phyloP scores from a whole-genome alignment of 768 basidiomycete genomes.

The Mycena vulgaris region DNA sequence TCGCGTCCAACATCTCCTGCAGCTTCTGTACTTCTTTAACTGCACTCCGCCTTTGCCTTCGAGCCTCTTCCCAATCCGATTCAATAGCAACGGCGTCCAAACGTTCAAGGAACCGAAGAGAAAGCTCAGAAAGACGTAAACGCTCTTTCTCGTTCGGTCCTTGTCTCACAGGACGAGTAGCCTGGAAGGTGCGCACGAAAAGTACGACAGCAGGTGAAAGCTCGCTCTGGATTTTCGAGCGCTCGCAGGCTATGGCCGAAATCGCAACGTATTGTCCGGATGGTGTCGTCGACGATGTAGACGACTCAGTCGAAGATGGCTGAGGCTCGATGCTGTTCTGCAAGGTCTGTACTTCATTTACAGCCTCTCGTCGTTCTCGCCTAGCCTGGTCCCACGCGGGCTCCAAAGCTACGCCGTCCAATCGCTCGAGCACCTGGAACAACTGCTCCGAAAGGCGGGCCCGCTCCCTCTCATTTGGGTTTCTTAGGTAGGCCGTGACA shows the following conservation, averaged over 20 bases:
- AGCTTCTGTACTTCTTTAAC: constrained; percentile 44
- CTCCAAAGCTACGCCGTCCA: constrained; percentile 18
- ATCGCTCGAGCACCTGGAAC: constrained; percentile 10
- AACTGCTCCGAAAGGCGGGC: constrained; percentile 19
- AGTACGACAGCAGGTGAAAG: background rate
- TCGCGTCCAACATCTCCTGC: constrained; percentile 70
- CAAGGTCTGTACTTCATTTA: constrained; percentile 21
- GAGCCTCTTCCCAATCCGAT: constrained; percentile 23
- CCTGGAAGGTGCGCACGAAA: background rate
- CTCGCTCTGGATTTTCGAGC: constrained; percentile 7
- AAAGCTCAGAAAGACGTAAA: constrained; percentile 21
- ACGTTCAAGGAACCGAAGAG: constrained; percentile 48
- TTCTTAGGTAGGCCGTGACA: constrained; percentile 12
- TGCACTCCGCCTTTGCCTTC: constrained; percentile 13
- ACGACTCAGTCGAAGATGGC: background rate
- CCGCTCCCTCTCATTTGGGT: constrained; percentile 25
- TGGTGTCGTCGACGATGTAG: background rate
- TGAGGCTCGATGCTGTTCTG: constrained; percentile 56
- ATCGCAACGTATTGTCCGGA: background rate
- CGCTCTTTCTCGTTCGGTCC: constrained; percentile 24
- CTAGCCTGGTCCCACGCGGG: constrained; percentile 17
- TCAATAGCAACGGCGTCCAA: constrained; percentile 87
- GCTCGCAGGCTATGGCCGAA: background rate
- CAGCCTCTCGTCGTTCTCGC: background rate
- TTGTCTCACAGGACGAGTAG: background rate